Evolutionary conservation across 768 basidiomycete genomes (phyloP).

Genomic region (Termitomyces sp.): DNA sequence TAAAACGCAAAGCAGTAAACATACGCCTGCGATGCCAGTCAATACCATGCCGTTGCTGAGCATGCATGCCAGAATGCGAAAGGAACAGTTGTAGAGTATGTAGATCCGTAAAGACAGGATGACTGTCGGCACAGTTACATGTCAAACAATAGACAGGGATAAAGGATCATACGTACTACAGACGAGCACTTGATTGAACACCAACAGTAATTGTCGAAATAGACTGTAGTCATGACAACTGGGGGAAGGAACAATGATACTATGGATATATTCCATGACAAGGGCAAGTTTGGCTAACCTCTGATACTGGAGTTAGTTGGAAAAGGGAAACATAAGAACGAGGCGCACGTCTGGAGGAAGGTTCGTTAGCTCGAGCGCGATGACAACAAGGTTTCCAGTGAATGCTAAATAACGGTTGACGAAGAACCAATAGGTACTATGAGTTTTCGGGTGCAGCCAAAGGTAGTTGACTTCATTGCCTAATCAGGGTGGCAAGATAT

Average conservation of each 20-base stretch:
- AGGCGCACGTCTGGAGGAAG: slow-evolving; percentile 17
- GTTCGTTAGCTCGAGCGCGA: slow-evolving; percentile 22
- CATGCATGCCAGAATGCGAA: slow-evolving; percentile 30
- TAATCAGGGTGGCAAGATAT: slow-evolving; percentile 6
- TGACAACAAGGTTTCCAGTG: slow-evolving; percentile 28
- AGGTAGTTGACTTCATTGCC: slow-evolving; percentile 35
- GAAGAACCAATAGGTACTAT: slow-evolving; percentile 39
- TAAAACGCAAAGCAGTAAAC: slow-evolving; percentile 11
- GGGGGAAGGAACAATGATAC: not conserved
- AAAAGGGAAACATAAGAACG: not conserved
- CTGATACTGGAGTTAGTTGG: not conserved
- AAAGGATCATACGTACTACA: slow-evolving; percentile 28
- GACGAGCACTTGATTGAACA: slow-evolving; percentile 40
- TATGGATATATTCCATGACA: not conserved
- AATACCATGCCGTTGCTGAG: slow-evolving; percentile 25
- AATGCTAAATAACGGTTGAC: slow-evolving; percentile 44
- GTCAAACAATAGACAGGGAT: not conserved
- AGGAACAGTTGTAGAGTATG: slow-evolving; percentile 40
- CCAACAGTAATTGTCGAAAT: slow-evolving; percentile 34
- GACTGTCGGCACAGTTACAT: slow-evolving; percentile 17
- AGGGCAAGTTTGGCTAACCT: slow-evolving; percentile 8
- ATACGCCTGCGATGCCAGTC: slow-evolving; percentile 22
- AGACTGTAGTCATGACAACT: slow-evolving; percentile 35
- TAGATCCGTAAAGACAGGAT: slow-evolving; percentile 42
- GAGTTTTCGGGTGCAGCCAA: slow-evolving; percentile 35